A percentile compares a stretch with the other conserved stretches of the same genome.
Evolutionary conservation across 352 stramenopile species (phyloP).

Genomic region (Phytopythium vexans): DNA sequence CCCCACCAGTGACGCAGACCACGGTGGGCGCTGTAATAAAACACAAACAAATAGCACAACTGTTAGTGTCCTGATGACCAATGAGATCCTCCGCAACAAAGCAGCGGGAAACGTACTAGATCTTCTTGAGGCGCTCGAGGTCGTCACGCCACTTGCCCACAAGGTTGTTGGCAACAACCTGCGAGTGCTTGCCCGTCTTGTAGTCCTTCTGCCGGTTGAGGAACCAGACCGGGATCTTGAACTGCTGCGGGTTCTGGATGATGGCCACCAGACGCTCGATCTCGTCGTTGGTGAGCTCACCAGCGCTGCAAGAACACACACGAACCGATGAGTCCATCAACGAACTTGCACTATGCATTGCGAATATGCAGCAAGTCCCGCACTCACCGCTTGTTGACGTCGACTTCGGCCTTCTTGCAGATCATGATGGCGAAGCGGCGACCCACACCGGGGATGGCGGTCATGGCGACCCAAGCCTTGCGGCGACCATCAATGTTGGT

Average conservation of each 20-base stretch:
- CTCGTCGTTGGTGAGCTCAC: conserved; percentile 98
- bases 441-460: conserved; percentile 83
- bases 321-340: not conserved
- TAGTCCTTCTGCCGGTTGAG: conserved; percentile 99
- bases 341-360: not conserved
- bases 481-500: conserved; percentile 99
- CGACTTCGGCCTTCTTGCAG: conserved; percentile 99
- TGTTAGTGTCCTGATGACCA: not conserved
- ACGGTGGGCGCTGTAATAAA: conserved; percentile 85
- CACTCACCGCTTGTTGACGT: conserved; percentile 95
- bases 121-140: conserved; percentile 99
- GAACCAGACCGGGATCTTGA: conserved; percentile 99
- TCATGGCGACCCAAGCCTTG: conserved; percentile 88
- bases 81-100: conserved; percentile 8
- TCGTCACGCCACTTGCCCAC: conserved; percentile 99
- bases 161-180: conserved; percentile 98
- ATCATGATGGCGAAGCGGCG: conserved; percentile 91
- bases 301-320: conserved; percentile 57
- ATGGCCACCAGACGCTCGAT: conserved; percentile 99
- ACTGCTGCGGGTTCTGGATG: conserved; percentile 99
- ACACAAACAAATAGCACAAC: not conserved
- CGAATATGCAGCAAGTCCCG: not conserved
- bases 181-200: conserved; percentile 99
- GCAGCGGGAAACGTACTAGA: conserved; percentile 48
- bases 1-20: conserved; percentile 99